Evolutionary conservation across 805 yeast genomes (phyloP).

Genomic region (Lachancea meyersii): DNA sequence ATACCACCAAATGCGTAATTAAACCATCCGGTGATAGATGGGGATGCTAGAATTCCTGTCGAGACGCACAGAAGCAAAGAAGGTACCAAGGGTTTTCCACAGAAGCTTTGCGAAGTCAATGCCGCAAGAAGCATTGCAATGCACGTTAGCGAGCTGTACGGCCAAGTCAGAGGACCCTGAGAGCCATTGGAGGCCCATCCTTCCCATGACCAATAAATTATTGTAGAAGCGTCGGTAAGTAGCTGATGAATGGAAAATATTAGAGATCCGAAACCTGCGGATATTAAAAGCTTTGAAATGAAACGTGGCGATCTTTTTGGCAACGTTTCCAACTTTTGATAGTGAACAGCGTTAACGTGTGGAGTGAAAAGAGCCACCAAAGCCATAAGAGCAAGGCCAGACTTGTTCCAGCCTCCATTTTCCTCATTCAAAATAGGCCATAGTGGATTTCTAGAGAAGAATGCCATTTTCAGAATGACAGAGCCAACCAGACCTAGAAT

Average conservation of each 20-base stretch:
- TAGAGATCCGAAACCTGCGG: conserved; percentile 70
- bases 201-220: conserved; percentile 94
- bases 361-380: conserved; percentile 61
- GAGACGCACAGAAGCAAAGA: conserved; percentile 26
- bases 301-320: conserved; percentile 4
- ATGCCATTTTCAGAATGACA: conserved; percentile 66
- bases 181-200: conserved; percentile 77
- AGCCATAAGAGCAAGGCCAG: conserved; percentile 44
- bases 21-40: conserved; percentile 24
- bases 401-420: conserved; percentile 80
- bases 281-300: conserved; percentile 22
- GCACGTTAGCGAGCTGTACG: conserved; percentile 58
- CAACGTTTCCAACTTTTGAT: conserved; percentile 7
- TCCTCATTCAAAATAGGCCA: conserved; percentile 90
- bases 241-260: conserved; percentile 67
- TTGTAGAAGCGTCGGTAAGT: conserved; percentile 76
- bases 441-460: conserved; percentile 82
- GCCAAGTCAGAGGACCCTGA: conserved; percentile 74
- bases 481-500: conserved; percentile 65
- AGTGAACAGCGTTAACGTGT: conserved; percentile 22
- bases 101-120: conserved; percentile 23
- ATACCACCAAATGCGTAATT: conserved; percentile 56
- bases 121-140: conserved; percentile 53
- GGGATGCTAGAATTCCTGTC: conserved; percentile 22
- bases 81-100: conserved; percentile 23